Percentiles rank a stretch among this genome's conserved stretches.
phyloP scores from a whole-genome alignment of 805 yeast genomes.

The Myxozyma neglecta region DNA sequence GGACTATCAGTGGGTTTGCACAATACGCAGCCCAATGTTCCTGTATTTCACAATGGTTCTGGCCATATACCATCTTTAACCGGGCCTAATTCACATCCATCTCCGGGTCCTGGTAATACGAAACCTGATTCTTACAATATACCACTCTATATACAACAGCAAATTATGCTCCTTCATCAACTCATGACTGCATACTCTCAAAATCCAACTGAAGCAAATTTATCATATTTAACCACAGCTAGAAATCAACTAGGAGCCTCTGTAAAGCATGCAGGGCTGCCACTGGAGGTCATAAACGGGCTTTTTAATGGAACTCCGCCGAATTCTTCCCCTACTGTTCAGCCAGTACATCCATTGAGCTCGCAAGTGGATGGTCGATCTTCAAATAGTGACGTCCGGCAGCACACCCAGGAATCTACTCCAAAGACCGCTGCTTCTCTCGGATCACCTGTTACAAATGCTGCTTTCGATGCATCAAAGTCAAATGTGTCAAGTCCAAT shows the following conservation, averaged over 20 bases:
- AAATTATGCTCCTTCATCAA: background rate
- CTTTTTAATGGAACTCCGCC: background rate
- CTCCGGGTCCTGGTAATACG: background rate
- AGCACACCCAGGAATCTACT: background rate
- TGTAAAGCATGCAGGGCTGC: background rate
- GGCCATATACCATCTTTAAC: background rate
- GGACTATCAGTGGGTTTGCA: background rate
- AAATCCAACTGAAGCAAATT: background rate
- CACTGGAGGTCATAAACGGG: background rate
- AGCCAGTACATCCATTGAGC: background rate
- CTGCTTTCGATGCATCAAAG: background rate
- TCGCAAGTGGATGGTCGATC: background rate
- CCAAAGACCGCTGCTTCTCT: background rate
- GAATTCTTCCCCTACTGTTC: background rate
- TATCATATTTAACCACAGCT: background rate
- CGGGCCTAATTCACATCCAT: background rate
- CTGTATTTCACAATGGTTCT: background rate
- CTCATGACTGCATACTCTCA: constrained; percentile 2
- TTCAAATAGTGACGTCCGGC: background rate
- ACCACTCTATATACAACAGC: background rate
- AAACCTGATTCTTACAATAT: background rate
- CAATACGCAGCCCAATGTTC: background rate
- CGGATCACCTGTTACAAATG: background rate
- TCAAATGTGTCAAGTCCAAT: background rate
- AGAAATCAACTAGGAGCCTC: background rate